phyloP scores from a whole-genome alignment of 192 early-diverging fungal genomes.

The Linnemannia zychae region DNA sequence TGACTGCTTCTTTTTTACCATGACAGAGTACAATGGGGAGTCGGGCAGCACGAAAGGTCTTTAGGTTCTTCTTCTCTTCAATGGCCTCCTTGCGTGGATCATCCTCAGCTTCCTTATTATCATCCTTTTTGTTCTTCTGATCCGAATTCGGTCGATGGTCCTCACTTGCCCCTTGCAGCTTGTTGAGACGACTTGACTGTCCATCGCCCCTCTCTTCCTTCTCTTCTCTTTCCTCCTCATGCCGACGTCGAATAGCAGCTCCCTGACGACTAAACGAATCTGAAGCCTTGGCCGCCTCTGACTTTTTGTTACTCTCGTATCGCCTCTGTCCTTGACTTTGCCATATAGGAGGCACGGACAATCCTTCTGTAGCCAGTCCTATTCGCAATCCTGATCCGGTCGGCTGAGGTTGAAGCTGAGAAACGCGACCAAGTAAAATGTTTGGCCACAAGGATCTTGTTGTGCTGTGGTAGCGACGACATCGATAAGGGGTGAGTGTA shows the following conservation, averaged over 20 bases:
- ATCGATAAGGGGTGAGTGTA: not conserved
- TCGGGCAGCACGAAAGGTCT: constrained; percentile 76
- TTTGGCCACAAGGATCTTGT: not conserved
- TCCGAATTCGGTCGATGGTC: not conserved
- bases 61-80: constrained; percentile 9
- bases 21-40: constrained; percentile 91
- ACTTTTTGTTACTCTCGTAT: not conserved
- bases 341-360: not conserved
- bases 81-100: constrained; percentile 32
- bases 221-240: not conserved
- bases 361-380: not conserved
- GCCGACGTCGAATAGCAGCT: constrained; percentile 3
- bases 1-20: constrained; percentile 54
- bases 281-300: not conserved
- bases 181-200: not conserved
- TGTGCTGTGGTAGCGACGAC: not conserved
- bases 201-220: not conserved
- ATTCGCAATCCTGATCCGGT: too few species aligned
- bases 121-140: not conserved
- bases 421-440: not conserved
- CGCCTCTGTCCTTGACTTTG: constrained; percentile 3
- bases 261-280: constrained; percentile 16
- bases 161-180: not conserved
- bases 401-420: not conserved
- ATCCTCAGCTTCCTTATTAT: not conserved